These are phyloP conservation scores for Trichoderma simmonsii DNA, from an alignment of 2,329 filamentous ascomycete genomes.

Conservation along the genomic window DNA sequence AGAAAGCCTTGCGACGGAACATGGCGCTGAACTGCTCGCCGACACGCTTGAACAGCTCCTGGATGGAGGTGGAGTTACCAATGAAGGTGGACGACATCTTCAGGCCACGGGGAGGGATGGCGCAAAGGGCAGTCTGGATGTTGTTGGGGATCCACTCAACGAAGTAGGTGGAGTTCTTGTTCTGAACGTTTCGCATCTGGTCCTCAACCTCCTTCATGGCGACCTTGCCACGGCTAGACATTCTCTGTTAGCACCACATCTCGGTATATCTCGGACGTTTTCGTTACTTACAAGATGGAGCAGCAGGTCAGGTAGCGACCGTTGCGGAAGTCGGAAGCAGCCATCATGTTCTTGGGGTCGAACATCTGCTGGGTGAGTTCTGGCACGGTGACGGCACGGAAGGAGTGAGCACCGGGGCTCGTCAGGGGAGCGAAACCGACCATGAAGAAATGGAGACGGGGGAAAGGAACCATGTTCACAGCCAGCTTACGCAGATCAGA, in stretches of 20 bases:
- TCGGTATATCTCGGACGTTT: neutral
- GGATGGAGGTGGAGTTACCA: conserved; percentile 98
- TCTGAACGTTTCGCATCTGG: conserved; percentile 99
- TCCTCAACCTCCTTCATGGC: conserved; percentile 99
- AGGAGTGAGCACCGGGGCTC: conserved; percentile 78
- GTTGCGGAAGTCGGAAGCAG: conserved; percentile 99
- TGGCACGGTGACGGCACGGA: conserved; percentile 95
- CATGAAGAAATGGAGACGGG: conserved; percentile 99
- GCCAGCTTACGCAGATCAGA: conserved; percentile 99
- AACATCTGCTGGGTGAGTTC: conserved; percentile 99
- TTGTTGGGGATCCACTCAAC: conserved; percentile 99
- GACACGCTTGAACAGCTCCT: conserved; percentile 99
- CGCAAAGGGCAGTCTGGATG: conserved; percentile 98
- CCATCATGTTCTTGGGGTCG: conserved; percentile 99
- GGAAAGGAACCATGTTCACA: conserved; percentile 99
- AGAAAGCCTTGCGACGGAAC: conserved; percentile 99
- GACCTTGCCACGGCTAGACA: conserved; percentile 84
- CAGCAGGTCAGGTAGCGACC: conserved; percentile 99
- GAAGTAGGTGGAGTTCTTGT: conserved; percentile 99
- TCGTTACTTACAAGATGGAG: conserved; percentile 77
- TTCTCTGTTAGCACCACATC: conserved; percentile 14
- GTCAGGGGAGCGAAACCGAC: conserved; percentile 98
- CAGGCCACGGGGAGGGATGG: conserved; percentile 92
- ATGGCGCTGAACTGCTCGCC: conserved; percentile 99
- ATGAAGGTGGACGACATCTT: conserved; percentile 99